These are phyloP conservation scores for Hanseniaspora pseudoguilliermondii DNA, from an alignment of 805 yeast species.

Conservation along the genomic window DNA sequence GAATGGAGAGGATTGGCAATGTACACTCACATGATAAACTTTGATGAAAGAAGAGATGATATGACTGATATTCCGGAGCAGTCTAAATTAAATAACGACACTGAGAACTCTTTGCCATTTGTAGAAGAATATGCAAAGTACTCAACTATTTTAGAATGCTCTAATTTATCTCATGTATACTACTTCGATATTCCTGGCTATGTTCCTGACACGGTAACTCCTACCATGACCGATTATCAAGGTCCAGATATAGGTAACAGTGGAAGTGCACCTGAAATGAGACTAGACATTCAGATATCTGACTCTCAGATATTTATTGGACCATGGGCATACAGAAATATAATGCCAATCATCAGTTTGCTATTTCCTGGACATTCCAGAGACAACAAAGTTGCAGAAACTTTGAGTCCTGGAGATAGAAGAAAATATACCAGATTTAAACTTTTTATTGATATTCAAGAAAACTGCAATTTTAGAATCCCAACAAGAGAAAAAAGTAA, in stretches of 20 bases:
- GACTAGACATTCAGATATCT: conserved; percentile 45
- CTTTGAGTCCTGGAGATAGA: conserved; percentile 35
- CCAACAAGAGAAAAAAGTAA: conserved; percentile 82
- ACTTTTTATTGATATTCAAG: conserved; percentile 43
- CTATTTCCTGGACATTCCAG: conserved; percentile 56
- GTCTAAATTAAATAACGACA: conserved; percentile 22
- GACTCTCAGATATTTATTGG: conserved; percentile 70
- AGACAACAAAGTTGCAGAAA: conserved; percentile 37
- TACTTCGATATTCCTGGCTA: conserved; percentile 63
- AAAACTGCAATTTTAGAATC: conserved; percentile 55
- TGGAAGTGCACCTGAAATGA: conserved; percentile 47
- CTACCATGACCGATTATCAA: conserved; percentile 24
- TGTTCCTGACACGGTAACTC: conserved; percentile 33
- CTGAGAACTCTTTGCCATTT: not conserved
- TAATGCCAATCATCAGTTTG: conserved; percentile 48
- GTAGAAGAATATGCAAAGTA: conserved; percentile 68
- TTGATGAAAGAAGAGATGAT: not conserved
- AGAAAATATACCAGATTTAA: conserved; percentile 49
- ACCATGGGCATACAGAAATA: conserved; percentile 89
- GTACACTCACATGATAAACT: conserved; percentile 34
- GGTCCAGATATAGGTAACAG: conserved; percentile 48
- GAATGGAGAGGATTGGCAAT: conserved; percentile 71
- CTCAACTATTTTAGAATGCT: conserved; percentile 54
- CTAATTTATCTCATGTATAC: conserved; percentile 41
- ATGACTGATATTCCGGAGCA: conserved; percentile 23